Conservation (phyloP, 352 stramenopile genomes). For the Aphanomyces cochlioides region DNA sequence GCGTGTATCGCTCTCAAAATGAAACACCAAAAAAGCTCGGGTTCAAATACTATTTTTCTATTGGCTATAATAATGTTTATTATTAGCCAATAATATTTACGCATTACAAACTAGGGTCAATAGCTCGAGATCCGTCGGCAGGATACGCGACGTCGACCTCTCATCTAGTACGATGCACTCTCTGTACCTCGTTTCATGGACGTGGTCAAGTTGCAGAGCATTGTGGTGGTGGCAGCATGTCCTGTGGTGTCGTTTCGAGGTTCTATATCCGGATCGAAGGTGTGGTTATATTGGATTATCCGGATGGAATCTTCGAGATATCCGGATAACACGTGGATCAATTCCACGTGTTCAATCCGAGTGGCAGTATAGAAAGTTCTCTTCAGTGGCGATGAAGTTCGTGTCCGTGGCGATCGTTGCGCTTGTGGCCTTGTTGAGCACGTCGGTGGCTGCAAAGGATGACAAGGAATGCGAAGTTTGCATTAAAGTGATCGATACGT, state of each 20-base stretch:
- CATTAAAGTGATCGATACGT: conserved; percentile 86
- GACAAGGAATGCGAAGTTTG: conserved; percentile 92
- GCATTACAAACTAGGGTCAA: too few species aligned
- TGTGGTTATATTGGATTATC: background rate
- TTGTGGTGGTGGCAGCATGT: background rate
- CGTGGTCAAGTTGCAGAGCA: too few species aligned
- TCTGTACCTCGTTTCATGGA: too few species aligned
- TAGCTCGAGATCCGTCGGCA: too few species aligned
- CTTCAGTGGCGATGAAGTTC: conserved; percentile 18
- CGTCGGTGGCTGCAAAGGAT: conserved; percentile 48
- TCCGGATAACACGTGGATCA: conserved; percentile 2
- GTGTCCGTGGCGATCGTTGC: conserved; percentile 38
- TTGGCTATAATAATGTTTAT: background rate
- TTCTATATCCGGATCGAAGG: background rate
- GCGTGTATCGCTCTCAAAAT: background rate
- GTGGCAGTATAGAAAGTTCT: conserved; percentile 8
- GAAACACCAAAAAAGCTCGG: too few species aligned
- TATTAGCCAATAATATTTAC: background rate
- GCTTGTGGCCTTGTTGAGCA: conserved; percentile 47
- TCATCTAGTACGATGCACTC: too few species aligned
- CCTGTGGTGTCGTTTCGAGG: background rate
- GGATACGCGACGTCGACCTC: too few species aligned
- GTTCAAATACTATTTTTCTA: background rate
- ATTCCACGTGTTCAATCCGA: conserved; percentile 29
- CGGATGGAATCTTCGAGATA: conserved; percentile 18